A percentile compares a stretch with the other conserved stretches of the same genome.
These are phyloP conservation scores for Adenanthera pavonina DNA, from an alignment of 306 rosid species.

Conservation along the genomic window DNA sequence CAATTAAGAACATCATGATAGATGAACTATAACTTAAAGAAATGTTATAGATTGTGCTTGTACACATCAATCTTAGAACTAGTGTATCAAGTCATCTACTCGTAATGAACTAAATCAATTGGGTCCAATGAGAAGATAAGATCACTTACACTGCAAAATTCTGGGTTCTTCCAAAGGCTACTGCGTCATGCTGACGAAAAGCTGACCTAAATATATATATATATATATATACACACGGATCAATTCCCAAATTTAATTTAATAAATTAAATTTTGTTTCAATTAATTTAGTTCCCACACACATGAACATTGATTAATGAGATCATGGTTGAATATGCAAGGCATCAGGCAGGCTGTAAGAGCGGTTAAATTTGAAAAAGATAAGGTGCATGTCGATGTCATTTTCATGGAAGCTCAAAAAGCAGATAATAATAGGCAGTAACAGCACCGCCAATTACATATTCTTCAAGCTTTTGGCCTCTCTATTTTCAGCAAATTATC, in stretches of 20 bases:
- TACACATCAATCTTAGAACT: background rate
- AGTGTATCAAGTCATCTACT: background rate
- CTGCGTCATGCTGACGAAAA: conserved; percentile 3
- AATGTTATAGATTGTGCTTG: background rate
- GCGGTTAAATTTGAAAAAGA: background rate
- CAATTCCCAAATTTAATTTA: too few species aligned
- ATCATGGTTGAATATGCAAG: conserved; percentile 41
- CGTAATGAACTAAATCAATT: too few species aligned
- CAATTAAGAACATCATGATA: background rate
- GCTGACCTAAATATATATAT: background rate
- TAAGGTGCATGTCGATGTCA: background rate
- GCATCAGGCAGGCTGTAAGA: conserved; percentile 36
- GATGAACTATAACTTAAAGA: background rate
- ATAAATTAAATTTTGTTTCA: too few species aligned
- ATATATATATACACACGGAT: too few species aligned
- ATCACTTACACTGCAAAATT: background rate
- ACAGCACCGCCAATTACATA: background rate
- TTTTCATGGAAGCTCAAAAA: background rate
- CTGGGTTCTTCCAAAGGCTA: background rate
- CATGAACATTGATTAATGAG: conserved; percentile 14
- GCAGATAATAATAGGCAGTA: too few species aligned
- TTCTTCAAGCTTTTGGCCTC: background rate
- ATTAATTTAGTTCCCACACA: too few species aligned
- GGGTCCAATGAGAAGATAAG: background rate
- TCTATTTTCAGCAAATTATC: background rate